Evolutionary conservation across 2,329 filamentous ascomycete genomes (phyloP).

Genomic region (Fusarium sororula): DNA sequence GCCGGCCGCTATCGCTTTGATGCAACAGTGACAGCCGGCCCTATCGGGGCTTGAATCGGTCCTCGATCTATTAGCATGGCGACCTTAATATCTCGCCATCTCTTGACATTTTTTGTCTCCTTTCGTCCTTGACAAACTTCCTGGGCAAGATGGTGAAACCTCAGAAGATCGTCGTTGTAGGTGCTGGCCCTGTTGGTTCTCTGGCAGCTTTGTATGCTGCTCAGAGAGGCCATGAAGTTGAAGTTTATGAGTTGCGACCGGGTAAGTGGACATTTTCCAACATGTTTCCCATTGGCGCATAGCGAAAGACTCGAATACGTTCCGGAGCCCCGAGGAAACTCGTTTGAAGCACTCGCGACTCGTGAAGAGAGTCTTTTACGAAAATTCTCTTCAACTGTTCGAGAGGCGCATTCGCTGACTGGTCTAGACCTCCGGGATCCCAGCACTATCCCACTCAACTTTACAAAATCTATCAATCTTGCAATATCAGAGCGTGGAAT

Average conservation of each 20-base stretch:
- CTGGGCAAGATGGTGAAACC: conserved; percentile 46
- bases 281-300: not conserved
- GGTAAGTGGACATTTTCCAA: conserved; percentile 65
- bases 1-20: conserved; percentile 32
- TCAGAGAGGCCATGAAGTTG: conserved; percentile 85
- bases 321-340: not conserved
- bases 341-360: not conserved
- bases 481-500: conserved; percentile 94
- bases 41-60: conserved; percentile 28
- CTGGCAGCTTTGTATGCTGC: conserved; percentile 94
- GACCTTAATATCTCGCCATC: conserved; percentile 7
- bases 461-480: conserved; percentile 98
- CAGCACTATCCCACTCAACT: conserved; percentile 86
- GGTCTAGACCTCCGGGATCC: conserved; percentile 83
- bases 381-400: not conserved
- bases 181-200: conserved; percentile 92
- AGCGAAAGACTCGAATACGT: not conserved
- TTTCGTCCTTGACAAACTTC: conserved; percentile 37
- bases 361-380: not conserved
- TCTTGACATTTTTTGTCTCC: conserved; percentile 20
- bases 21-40: conserved; percentile 20
- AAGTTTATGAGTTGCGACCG: conserved; percentile 91
- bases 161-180: conserved; percentile 84
- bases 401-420: conserved; percentile 27
- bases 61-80: conserved; percentile 15